These are phyloP conservation scores for Castanopsis chinensis DNA, from an alignment of 306 rosid genomes.

Conservation along the genomic window DNA sequence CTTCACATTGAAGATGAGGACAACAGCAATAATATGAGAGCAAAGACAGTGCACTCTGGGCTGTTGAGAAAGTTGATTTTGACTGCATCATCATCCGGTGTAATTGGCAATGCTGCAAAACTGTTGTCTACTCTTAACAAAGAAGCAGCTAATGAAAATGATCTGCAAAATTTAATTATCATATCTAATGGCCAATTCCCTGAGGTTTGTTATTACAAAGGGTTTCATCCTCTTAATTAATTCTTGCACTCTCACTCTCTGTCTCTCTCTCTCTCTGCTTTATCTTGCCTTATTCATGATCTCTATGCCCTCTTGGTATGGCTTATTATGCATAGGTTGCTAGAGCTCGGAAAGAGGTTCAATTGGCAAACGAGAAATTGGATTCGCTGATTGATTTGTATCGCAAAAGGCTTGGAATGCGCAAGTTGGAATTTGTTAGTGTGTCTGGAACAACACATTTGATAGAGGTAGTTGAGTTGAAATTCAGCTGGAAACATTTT, in stretches of 20 bases:
- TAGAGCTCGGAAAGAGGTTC: slow-evolving; percentile 57
- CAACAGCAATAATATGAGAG: slow-evolving; percentile 11
- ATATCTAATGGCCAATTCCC: slow-evolving; percentile 63
- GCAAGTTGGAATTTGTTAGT: slow-evolving; percentile 63
- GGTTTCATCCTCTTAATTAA: slow-evolving; percentile 9
- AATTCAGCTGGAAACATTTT: slow-evolving; percentile 8
- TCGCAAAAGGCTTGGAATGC: slow-evolving; percentile 69
- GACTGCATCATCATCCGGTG: slow-evolving; percentile 63
- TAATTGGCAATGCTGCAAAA: slow-evolving; percentile 68
- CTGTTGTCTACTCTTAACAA: slow-evolving; percentile 74
- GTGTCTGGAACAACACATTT: slow-evolving; percentile 88
- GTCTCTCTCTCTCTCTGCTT: slow-evolving; percentile 1
- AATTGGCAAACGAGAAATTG: slow-evolving; percentile 58
- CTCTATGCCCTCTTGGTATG: slow-evolving; percentile 15
- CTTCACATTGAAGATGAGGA: slow-evolving; percentile 51
- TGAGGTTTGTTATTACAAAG: slow-evolving; percentile 49
- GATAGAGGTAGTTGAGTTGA: slow-evolving; percentile 65
- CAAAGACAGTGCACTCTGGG: slow-evolving; percentile 39
- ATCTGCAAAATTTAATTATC: slow-evolving; percentile 57
- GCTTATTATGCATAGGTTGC: slow-evolving; percentile 46
- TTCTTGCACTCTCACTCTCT: not conserved
- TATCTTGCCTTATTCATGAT: slow-evolving; percentile 4
- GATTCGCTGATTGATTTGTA: slow-evolving; percentile 59
- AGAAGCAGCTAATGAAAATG: slow-evolving; percentile 76
- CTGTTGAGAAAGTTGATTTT: slow-evolving; percentile 66